Conservation (phyloP, 2,329 filamentous ascomycete genomes). For the Pseudogymnoascus sp. region DNA sequence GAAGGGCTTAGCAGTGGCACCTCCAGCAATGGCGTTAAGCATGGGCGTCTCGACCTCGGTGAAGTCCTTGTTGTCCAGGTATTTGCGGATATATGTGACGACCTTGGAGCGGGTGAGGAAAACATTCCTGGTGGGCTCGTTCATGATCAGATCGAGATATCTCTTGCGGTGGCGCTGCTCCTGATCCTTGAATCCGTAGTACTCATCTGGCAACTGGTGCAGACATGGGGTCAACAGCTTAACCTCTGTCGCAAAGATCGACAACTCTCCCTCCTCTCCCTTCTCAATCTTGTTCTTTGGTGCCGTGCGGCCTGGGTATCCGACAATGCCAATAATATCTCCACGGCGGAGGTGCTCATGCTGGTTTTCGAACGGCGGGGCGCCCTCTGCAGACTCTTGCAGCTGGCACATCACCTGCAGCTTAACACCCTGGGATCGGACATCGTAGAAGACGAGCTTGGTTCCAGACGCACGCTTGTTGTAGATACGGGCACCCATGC, state of each 20-base stretch:
- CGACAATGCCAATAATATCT: slow-evolving; percentile 85
- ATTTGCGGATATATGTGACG: slow-evolving; percentile 79
- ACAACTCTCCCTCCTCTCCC: slow-evolving; percentile 82
- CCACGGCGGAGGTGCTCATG: slow-evolving; percentile 85
- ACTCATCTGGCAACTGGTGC: slow-evolving; percentile 81
- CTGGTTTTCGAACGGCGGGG: slow-evolving; percentile 71
- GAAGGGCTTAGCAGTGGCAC: slow-evolving; percentile 93
- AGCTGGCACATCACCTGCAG: slow-evolving; percentile 91
- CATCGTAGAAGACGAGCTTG: slow-evolving; percentile 90
- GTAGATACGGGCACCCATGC: slow-evolving; percentile 81
- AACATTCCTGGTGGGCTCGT: slow-evolving; percentile 75
- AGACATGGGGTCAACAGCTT: slow-evolving; percentile 83
- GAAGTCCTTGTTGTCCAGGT: slow-evolving; percentile 83
- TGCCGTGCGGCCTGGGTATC: slow-evolving; percentile 76
- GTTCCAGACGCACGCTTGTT: slow-evolving; percentile 74
- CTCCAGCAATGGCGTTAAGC: slow-evolving; percentile 93
- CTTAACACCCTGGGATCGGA: slow-evolving; percentile 67
- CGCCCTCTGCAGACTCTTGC: slow-evolving; percentile 64
- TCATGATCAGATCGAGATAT: slow-evolving; percentile 92
- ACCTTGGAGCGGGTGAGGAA: slow-evolving; percentile 84
- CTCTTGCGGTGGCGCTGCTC: slow-evolving; percentile 90
- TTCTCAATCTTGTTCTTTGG: slow-evolving; percentile 80
- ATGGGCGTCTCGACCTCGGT: slow-evolving; percentile 95
- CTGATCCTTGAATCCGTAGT: slow-evolving; percentile 92
- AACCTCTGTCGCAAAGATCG: slow-evolving; percentile 84